A percentile compares a stretch with the other conserved stretches of the same genome.
phyloP scores from a whole-genome alignment of 371 early-diverging fungal genomes.

The Blakeslea trispora region DNA sequence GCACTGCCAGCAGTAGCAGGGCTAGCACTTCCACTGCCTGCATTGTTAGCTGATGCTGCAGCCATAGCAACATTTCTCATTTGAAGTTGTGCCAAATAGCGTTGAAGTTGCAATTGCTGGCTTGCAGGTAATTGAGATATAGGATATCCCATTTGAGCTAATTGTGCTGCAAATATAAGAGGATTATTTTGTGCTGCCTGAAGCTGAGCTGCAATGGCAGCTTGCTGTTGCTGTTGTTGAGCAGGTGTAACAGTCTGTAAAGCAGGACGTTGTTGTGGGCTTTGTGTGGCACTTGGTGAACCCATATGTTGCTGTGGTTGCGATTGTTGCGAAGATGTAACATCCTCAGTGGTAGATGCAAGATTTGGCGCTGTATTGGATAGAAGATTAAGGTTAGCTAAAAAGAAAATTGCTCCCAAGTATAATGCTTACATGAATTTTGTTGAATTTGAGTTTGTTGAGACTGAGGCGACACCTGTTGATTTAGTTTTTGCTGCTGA shows the following conservation, averaged over 20 bases:
- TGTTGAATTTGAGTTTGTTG: conserved; percentile 17
- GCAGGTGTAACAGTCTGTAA: background rate
- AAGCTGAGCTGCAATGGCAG: conserved; percentile 24
- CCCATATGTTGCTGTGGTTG: conserved; percentile 21
- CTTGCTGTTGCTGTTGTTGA: conserved; percentile 27
- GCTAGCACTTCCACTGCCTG: background rate
- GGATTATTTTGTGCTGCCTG: conserved; percentile 36
- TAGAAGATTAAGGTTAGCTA: too few relatives aligned
- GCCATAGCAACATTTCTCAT: conserved; percentile 39
- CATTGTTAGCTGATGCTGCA: conserved; percentile 17
- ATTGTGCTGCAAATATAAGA: conserved; percentile 41
- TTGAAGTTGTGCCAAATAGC: conserved; percentile 44
- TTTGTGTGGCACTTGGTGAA: conserved; percentile 16
- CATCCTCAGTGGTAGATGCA: too few relatives aligned
- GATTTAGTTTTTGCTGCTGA: conserved; percentile 6
- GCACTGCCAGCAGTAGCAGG: background rate
- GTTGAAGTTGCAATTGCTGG: conserved; percentile 45
- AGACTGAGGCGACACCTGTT: background rate
- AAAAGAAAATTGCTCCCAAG: too few relatives aligned
- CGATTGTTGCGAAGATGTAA: conserved; percentile 3
- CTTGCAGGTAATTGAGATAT: conserved; percentile 39
- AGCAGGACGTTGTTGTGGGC: conserved; percentile 11
- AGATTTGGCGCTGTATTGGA: too few relatives aligned
- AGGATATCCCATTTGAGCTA: conserved; percentile 50
- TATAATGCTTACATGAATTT: background rate